phyloP scores from a whole-genome alignment of 768 basidiomycete species.

The Suillus ampliporus region DNA sequence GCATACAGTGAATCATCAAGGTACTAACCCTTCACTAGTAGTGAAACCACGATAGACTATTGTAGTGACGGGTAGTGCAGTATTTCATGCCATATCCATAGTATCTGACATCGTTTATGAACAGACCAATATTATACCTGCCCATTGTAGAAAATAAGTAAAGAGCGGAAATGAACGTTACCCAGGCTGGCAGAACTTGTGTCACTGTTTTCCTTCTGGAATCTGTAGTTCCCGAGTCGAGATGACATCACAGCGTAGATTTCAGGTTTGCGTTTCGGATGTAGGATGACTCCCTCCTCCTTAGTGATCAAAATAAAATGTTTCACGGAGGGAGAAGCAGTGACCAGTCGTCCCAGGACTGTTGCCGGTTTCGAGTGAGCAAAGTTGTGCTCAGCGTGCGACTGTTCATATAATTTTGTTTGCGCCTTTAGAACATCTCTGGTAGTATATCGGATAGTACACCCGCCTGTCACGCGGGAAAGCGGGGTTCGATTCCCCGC shows the following conservation, averaged over 20 bases:
- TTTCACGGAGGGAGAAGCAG: too few relatives aligned
- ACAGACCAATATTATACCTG: too few relatives aligned
- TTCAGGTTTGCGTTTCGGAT: not conserved
- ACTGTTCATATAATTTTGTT: not conserved
- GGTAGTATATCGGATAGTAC: slow-evolving; percentile 46
- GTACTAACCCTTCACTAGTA: too few relatives aligned
- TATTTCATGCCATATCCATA: not conserved
- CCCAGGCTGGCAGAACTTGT: not conserved
- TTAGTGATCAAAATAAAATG: too few relatives aligned
- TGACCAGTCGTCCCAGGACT: too few relatives aligned
- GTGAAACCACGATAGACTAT: too few relatives aligned
- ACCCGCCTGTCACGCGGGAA: slow-evolving; percentile 39
- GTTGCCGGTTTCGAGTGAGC: too few relatives aligned
- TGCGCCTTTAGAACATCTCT: slow-evolving; percentile 8
- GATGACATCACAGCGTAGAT: not conserved
- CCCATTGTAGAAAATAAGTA: not conserved
- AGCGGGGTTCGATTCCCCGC: slow-evolving; percentile 43
- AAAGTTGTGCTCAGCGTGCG: not conserved
- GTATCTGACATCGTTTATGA: not conserved
- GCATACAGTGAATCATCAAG: too few relatives aligned
- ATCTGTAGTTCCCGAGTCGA: not conserved
- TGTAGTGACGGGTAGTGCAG: not conserved
- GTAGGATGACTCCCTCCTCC: not conserved
- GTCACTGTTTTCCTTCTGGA: not conserved
- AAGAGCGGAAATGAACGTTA: not conserved